phyloP scores from a whole-genome alignment of 768 basidiomycete species.

The Xerocomellus chrysenteron region DNA sequence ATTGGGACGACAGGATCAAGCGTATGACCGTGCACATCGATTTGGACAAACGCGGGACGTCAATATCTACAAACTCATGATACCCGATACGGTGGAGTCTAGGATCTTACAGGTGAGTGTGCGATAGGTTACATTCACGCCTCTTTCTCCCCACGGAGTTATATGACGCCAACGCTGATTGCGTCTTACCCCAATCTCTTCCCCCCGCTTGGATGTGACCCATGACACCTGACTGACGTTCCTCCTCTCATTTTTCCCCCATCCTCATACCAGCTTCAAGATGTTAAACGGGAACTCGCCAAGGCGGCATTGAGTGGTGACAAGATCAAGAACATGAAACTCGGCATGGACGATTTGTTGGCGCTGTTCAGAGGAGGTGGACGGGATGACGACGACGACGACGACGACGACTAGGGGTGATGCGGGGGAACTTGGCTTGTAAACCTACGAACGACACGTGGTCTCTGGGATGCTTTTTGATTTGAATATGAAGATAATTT shows the following conservation, averaged over 20 bases:
- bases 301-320: conserved; percentile 84
- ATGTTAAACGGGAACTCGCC: conserved; percentile 85
- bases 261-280: conserved; percentile 61
- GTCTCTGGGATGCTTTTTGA: too few species aligned
- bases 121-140: not conserved
- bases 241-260: not conserved
- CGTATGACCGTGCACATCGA: conserved; percentile 89
- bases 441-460: too few species aligned
- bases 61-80: conserved; percentile 85
- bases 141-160: not conserved
- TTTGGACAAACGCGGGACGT: conserved; percentile 87
- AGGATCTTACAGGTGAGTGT: conserved; percentile 67
- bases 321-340: conserved; percentile 79
- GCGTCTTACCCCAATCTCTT: not conserved
- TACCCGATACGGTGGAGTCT: conserved; percentile 84
- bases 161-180: not conserved
- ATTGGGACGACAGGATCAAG: conserved; percentile 65
- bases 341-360: conserved; percentile 84
- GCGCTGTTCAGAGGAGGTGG: conserved; percentile 67
- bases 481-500: too few species aligned
- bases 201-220: not conserved
- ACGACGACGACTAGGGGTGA: conserved; percentile 34
- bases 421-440: too few species aligned
- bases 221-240: conserved; percentile 2
- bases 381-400: conserved; percentile 54